Evolutionary conservation across 2,329 filamentous ascomycete species (phyloP).

Genomic region (Alternaria infectoria): DNA sequence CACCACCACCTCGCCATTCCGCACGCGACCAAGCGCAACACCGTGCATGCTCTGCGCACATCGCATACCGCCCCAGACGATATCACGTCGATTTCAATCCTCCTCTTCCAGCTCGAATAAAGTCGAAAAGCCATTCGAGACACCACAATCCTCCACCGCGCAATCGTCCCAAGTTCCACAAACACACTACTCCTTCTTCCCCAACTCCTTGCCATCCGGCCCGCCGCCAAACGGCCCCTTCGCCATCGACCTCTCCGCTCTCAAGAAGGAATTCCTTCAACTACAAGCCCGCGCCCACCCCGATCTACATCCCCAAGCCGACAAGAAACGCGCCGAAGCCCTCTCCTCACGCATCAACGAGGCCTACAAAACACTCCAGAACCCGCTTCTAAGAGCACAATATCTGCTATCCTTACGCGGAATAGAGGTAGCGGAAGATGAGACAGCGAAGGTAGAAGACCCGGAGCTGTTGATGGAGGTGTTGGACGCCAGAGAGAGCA

Average conservation of each 20-base stretch:
- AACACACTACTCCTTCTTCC: conserved; percentile 90
- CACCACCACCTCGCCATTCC: conserved; percentile 16
- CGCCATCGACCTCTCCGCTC: conserved; percentile 69
- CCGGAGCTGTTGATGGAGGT: conserved; percentile 77
- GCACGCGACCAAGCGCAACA: conserved; percentile 21
- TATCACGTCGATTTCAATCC: conserved; percentile 32
- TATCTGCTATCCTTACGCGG: conserved; percentile 77
- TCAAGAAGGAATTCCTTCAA: conserved; percentile 85
- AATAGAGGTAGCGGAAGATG: conserved; percentile 80
- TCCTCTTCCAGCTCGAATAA: conserved; percentile 17
- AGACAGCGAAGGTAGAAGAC: conserved; percentile 73
- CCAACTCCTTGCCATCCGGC: conserved; percentile 74
- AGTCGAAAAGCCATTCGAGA: conserved; percentile 24
- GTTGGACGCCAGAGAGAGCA: conserved; percentile 73
- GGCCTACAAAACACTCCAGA: conserved; percentile 83
- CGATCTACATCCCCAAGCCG: conserved; percentile 62
- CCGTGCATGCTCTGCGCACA: conserved; percentile 36
- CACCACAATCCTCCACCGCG: conserved; percentile 7
- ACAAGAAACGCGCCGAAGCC: conserved; percentile 71
- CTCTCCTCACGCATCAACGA: conserved; percentile 86
- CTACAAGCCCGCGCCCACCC: conserved; percentile 81
- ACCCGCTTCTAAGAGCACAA: conserved; percentile 83
- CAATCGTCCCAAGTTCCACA: conserved; percentile 19
- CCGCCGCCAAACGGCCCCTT: conserved; percentile 82
- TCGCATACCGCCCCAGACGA: conserved; percentile 10